These are phyloP conservation scores for Epichloe baconii DNA, from an alignment of 2,329 filamentous ascomycete genomes.

Conservation along the genomic window DNA sequence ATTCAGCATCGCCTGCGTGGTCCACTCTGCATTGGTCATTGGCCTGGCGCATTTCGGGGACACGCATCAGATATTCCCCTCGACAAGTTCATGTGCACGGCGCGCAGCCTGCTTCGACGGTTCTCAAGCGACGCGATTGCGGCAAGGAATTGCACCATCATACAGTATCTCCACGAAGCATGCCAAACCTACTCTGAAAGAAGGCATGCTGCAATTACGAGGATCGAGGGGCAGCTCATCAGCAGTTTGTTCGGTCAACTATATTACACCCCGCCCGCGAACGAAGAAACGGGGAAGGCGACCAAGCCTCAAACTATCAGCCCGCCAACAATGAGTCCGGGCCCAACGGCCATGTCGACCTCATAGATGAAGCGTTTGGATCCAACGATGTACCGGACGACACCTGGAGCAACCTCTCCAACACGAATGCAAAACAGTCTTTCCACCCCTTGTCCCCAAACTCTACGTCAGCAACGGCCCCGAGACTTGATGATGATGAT, in stretches of 20 bases:
- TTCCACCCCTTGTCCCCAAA: neutral
- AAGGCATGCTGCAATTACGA: constrained; percentile 8
- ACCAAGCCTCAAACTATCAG: neutral
- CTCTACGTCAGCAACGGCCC: neutral
- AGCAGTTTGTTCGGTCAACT: constrained; percentile 14
- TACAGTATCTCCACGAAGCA: constrained; percentile 12
- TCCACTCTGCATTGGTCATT: constrained; percentile 27
- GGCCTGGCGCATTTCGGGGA: constrained; percentile 29
- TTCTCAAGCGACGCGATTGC: constrained; percentile 14
- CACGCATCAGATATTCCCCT: constrained; percentile 20
- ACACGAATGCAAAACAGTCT: neutral
- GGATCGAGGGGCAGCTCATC: constrained; percentile 13
- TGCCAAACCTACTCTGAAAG: constrained; percentile 12
- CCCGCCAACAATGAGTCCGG: neutral
- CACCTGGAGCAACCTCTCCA: neutral
- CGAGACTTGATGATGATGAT: neutral
- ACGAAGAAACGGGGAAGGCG: neutral
- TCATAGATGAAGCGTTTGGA: neutral
- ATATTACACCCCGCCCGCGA: constrained; percentile 5
- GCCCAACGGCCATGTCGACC: neutral
- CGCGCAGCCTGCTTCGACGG: constrained; percentile 9
- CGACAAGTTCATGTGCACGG: constrained; percentile 9
- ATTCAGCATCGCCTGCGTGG: constrained; percentile 28
- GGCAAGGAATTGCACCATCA: constrained; percentile 11
- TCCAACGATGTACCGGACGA: neutral